phyloP scores from a whole-genome alignment of 1,284 basidiomycete genomes.

The Ganoderma resinaceum region DNA sequence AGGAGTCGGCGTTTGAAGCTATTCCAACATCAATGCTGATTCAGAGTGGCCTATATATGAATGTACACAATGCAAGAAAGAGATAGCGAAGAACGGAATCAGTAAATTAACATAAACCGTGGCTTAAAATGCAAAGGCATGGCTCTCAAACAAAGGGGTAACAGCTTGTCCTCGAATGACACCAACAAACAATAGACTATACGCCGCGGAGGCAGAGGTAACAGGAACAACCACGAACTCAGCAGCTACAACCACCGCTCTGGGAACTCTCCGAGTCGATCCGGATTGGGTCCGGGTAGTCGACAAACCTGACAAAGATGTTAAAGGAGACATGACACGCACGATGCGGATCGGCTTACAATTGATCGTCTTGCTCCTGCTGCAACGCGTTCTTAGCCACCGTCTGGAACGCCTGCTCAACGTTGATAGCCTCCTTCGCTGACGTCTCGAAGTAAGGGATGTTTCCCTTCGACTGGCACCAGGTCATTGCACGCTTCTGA shows the following conservation, averaged over 20 bases:
- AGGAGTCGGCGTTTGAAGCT: slow-evolving; percentile 10
- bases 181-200: slow-evolving; percentile 20
- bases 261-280: slow-evolving; percentile 94
- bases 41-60: slow-evolving; percentile 34
- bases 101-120: slow-evolving; percentile 36
- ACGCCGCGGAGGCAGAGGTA: slow-evolving; percentile 10
- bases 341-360: slow-evolving; percentile 65
- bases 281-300: slow-evolving; percentile 99
- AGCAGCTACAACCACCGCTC: slow-evolving; percentile 94
- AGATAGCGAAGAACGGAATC: slow-evolving; percentile 29
- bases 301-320: slow-evolving; percentile 77
- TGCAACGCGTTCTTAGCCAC: slow-evolving; percentile 98
- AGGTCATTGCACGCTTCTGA: slow-evolving; percentile 99
- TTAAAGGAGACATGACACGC: background rate
- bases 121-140: slow-evolving; percentile 19
- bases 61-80: slow-evolving; percentile 34
- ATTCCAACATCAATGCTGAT: slow-evolving; percentile 33
- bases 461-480: slow-evolving; percentile 99
- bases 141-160: slow-evolving; percentile 35
- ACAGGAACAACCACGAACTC: slow-evolving; percentile 33
- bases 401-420: slow-evolving; percentile 99
- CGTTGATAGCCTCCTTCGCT: slow-evolving; percentile 99
- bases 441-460: slow-evolving; percentile 99
- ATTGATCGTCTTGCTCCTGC: slow-evolving; percentile 95
- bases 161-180: slow-evolving; percentile 31